Evolutionary conservation across 768 basidiomycete species (phyloP).

Genomic region (Pleurotus tuoliensis): DNA sequence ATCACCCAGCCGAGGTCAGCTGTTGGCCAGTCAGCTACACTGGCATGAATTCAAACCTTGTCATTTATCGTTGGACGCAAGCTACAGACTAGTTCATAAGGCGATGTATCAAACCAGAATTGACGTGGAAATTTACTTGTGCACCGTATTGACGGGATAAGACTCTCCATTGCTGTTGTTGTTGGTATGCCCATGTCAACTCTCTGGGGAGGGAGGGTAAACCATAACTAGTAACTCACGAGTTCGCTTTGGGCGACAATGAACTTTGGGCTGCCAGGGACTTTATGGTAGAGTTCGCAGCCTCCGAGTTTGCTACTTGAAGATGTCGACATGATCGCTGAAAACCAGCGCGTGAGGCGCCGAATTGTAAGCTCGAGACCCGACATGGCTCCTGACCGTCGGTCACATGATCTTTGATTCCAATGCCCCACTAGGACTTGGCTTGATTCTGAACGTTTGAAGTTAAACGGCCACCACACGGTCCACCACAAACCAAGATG

Average conservation of each 20-base stretch:
- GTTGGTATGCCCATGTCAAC: too few species aligned
- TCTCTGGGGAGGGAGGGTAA: background rate
- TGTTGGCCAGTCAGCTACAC: too few species aligned
- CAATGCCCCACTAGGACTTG: too few species aligned
- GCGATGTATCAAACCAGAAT: background rate
- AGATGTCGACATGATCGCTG: background rate
- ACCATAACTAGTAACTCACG: constrained; percentile 50
- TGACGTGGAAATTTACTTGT: constrained; percentile 42
- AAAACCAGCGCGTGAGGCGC: too few species aligned
- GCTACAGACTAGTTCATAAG: constrained; percentile 30
- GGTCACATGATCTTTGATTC: too few species aligned
- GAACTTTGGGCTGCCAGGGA: constrained; percentile 81
- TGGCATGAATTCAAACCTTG: constrained; percentile 41
- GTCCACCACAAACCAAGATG: too few species aligned
- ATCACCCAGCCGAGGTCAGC: background rate
- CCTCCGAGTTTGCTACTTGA: constrained; percentile 50
- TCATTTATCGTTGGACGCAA: constrained; percentile 99
- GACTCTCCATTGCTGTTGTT: constrained; percentile 78
- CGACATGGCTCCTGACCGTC: too few species aligned
- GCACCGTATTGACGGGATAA: constrained; percentile 81
- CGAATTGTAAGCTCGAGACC: too few species aligned
- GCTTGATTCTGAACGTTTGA: too few species aligned
- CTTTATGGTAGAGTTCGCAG: constrained; percentile 78
- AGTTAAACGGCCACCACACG: too few species aligned
- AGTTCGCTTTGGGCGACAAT: constrained; percentile 95